phyloP scores from a whole-genome alignment of 2,329 filamentous ascomycete genomes.

The Aspergillus sp. region DNA sequence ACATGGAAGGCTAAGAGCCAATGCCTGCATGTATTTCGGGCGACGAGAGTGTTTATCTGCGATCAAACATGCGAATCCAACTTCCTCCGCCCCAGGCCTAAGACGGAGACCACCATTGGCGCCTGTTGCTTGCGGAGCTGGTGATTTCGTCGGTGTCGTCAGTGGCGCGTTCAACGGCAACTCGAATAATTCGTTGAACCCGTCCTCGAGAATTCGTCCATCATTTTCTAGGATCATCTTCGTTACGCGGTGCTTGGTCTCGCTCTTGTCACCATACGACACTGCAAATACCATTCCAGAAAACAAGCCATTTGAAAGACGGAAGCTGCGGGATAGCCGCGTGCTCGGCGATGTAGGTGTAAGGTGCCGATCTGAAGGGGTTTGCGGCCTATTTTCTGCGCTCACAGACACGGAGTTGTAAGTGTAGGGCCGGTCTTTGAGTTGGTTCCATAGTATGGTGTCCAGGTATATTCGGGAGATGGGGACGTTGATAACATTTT shows the following conservation, averaged over 20 bases:
- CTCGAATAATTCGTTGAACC: constrained; percentile 81
- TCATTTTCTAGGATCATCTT: constrained; percentile 68
- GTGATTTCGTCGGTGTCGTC: constrained; percentile 30
- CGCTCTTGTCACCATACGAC: constrained; percentile 63
- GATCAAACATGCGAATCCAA: constrained; percentile 81
- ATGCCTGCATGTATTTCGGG: constrained; percentile 89
- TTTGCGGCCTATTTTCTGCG: constrained; percentile 29
- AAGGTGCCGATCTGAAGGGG: constrained; percentile 40
- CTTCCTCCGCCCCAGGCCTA: constrained; percentile 50
- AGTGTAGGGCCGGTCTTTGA: constrained; percentile 43
- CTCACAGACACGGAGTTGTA: constrained; percentile 22
- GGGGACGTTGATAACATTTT: constrained; percentile 41
- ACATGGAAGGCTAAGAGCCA: constrained; percentile 86
- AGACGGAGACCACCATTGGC: constrained; percentile 51
- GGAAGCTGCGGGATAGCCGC: constrained; percentile 45
- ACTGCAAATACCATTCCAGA: constrained; percentile 83
- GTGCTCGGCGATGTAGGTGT: constrained; percentile 50
- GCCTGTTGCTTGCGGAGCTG: constrained; percentile 15
- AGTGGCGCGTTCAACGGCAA: constrained; percentile 29
- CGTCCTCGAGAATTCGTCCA: constrained; percentile 68
- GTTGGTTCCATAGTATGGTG: constrained; percentile 46
- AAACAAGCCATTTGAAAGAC: constrained; percentile 57
- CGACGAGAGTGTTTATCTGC: constrained; percentile 83
- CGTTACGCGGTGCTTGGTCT: constrained; percentile 58
- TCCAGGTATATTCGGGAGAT: constrained; percentile 49